phyloP scores from a whole-genome alignment of 2,329 filamentous ascomycete species.

The Colletotrichum sp. region DNA sequence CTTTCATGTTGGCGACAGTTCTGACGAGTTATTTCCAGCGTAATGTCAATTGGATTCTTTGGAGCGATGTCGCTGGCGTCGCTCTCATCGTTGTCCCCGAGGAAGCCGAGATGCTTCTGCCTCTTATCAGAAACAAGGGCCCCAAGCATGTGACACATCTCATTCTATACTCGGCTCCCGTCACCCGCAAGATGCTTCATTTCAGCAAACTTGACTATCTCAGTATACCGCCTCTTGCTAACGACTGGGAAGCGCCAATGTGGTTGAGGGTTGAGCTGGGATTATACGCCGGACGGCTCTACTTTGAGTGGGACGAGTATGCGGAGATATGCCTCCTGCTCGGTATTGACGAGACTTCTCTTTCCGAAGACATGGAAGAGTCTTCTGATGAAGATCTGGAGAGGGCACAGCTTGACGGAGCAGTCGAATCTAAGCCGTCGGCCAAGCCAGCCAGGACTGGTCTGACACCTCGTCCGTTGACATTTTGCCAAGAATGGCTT shows the following conservation, averaged over 20 bases:
- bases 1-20: background rate
- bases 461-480: slow-evolving; percentile 40
- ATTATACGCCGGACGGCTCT: slow-evolving; percentile 64
- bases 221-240: slow-evolving; percentile 51
- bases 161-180: slow-evolving; percentile 63
- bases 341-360: slow-evolving; percentile 26
- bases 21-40: slow-evolving; percentile 29
- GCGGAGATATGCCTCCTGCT: slow-evolving; percentile 34
- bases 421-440: background rate
- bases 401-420: background rate
- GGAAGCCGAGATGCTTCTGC: slow-evolving; percentile 63
- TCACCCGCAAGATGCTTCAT: slow-evolving; percentile 63
- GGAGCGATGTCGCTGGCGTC: slow-evolving; percentile 48
- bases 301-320: slow-evolving; percentile 59
- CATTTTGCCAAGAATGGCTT: slow-evolving; percentile 64
- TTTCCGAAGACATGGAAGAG: background rate
- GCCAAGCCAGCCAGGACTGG: background rate
- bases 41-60: slow-evolving; percentile 67
- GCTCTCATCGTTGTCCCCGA: slow-evolving; percentile 67
- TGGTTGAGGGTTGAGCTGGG: slow-evolving; percentile 66
- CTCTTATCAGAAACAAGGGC: slow-evolving; percentile 36
- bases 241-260: slow-evolving; percentile 43
- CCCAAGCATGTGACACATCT: slow-evolving; percentile 49
- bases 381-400: background rate
- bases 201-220: slow-evolving; percentile 63